Evolutionary conservation across 805 yeast species (phyloP).

Genomic region (Pichia gijzeniarum): DNA sequence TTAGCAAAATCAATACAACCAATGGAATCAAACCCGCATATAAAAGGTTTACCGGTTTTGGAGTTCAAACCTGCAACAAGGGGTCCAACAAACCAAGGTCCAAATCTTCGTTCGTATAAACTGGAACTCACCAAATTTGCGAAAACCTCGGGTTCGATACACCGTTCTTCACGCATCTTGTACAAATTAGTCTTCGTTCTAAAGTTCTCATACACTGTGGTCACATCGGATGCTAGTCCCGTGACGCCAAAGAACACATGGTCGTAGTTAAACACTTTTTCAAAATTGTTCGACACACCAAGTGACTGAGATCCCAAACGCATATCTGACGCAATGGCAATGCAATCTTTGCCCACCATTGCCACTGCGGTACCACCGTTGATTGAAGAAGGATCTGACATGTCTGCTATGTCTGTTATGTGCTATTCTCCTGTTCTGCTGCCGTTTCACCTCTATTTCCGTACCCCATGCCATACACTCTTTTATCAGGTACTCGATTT

Average conservation of each 20-base stretch:
- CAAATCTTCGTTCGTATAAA: slow-evolving; percentile 84
- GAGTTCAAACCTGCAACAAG: slow-evolving; percentile 92
- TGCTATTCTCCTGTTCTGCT: neutral
- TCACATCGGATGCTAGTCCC: slow-evolving; percentile 92
- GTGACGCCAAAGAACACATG: slow-evolving; percentile 87
- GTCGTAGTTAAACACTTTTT: slow-evolving; percentile 82
- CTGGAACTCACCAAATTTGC: slow-evolving; percentile 90
- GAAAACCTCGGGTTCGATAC: slow-evolving; percentile 87
- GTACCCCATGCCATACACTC: neutral
- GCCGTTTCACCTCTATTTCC: neutral
- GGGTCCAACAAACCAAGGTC: slow-evolving; percentile 96
- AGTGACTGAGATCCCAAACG: slow-evolving; percentile 91
- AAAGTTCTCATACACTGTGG: slow-evolving; percentile 75
- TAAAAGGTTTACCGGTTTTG: slow-evolving; percentile 75
- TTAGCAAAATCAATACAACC: slow-evolving; percentile 95
- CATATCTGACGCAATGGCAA: slow-evolving; percentile 94
- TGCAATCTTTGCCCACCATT: slow-evolving; percentile 97
- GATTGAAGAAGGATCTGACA: slow-evolving; percentile 77
- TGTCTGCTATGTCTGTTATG: slow-evolving; percentile 19
- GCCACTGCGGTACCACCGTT: slow-evolving; percentile 97
- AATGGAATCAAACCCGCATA: slow-evolving; percentile 92
- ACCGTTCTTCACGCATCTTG: slow-evolving; percentile 84
- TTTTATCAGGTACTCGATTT: too few species aligned
- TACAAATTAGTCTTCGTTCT: slow-evolving; percentile 82
- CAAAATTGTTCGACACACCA: slow-evolving; percentile 88